Percentiles rank a stretch among this genome's conserved stretches.
Conservation (phyloP, 2,329 filamentous ascomycete species). For the Fusarium sp. region DNA sequence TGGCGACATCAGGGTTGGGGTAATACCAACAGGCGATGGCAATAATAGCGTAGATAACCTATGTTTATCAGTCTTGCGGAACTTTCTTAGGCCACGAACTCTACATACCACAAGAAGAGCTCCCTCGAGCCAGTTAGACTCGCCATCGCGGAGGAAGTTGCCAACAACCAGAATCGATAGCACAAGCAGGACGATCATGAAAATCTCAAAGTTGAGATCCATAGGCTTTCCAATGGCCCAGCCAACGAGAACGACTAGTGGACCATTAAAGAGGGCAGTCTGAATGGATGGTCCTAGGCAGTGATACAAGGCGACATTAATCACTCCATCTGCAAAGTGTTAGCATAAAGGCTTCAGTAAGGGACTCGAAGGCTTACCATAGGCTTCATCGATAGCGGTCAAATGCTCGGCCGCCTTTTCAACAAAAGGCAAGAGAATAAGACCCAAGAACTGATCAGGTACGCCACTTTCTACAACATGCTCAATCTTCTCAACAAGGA, state of each 20-base stretch:
- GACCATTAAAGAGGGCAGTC: conserved; percentile 80
- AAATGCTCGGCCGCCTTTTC: conserved; percentile 79
- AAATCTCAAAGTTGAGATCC: conserved; percentile 80
- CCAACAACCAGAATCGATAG: conserved; percentile 80
- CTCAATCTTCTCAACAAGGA: conserved; percentile 74
- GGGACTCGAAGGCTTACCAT: conserved; percentile 49
- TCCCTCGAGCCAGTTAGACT: conserved; percentile 82
- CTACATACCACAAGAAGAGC: conserved; percentile 70
- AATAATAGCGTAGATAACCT: conserved; percentile 59
- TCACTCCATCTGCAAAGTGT: conserved; percentile 62
- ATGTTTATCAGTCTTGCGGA: not conserved
- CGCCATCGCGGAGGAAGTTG: conserved; percentile 79
- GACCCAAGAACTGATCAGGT: conserved; percentile 55
- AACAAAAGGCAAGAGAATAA: conserved; percentile 75
- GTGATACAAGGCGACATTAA: conserved; percentile 78
- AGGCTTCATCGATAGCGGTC: conserved; percentile 77
- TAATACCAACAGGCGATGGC: conserved; percentile 61
- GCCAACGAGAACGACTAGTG: conserved; percentile 76
- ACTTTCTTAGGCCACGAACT: fast-evolving
- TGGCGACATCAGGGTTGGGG: conserved; percentile 56
- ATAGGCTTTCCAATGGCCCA: conserved; percentile 75
- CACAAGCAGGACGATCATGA: conserved; percentile 80
- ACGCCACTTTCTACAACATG: conserved; percentile 56
- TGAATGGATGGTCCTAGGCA: conserved; percentile 80
- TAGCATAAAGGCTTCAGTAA: not conserved